These are phyloP conservation scores for Camelina sativa DNA, from an alignment of 345 rosid species.

Conservation along the genomic window DNA sequence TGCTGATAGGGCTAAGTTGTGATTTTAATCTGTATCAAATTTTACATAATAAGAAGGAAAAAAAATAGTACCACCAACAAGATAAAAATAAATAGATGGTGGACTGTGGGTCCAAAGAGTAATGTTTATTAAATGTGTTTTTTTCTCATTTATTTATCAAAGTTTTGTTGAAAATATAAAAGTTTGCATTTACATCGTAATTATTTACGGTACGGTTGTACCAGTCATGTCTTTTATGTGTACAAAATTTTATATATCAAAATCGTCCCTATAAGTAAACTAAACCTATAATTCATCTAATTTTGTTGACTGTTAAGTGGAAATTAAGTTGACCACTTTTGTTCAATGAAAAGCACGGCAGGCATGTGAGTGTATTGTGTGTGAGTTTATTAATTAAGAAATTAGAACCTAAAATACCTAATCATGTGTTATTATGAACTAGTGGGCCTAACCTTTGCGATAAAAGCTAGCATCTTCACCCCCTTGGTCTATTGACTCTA, in stretches of 20 bases:
- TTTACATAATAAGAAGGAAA: not conserved
- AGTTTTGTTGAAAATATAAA: constrained; percentile 22
- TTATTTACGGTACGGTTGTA: not conserved
- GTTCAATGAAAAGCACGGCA: not conserved
- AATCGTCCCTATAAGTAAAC: not conserved
- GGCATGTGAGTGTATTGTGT: not conserved
- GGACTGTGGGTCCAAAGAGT: constrained; percentile 27
- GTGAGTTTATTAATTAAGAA: not conserved
- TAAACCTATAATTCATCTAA: not conserved
- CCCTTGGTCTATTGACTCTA: not conserved
- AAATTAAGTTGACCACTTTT: constrained; percentile 20
- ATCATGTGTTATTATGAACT: constrained; percentile 11
- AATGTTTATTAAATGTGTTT: constrained; percentile 17
- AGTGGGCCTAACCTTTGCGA: not conserved
- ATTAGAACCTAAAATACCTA: constrained; percentile 22
- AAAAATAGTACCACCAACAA: too few species aligned
- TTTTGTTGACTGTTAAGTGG: constrained; percentile 5
- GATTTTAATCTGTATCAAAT: constrained; percentile 27
- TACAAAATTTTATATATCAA: not conserved
- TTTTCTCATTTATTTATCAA: not conserved
- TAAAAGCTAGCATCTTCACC: not conserved
- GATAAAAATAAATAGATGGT: constrained; percentile 4
- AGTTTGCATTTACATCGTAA: constrained; percentile 23
- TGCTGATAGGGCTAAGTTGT: constrained; percentile 11
- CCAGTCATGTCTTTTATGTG: too few species aligned